Conservation (phyloP, 371 early-diverging fungal genomes). For the Dentiscutata heterogama region DNA sequence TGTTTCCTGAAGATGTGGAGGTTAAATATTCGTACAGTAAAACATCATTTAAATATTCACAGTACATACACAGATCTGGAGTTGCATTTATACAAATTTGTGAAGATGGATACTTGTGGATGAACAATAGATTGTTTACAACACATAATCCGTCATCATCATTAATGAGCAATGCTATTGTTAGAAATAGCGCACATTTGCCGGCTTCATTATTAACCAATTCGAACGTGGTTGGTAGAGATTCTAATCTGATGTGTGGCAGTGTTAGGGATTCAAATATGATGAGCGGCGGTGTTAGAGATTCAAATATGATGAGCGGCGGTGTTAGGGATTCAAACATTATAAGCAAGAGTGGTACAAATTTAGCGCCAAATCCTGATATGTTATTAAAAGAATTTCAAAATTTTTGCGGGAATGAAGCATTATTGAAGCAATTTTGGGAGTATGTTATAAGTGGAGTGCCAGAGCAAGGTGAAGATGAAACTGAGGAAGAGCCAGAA, state of each 20-base stretch:
- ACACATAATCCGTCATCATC: slow-evolving; percentile 56
- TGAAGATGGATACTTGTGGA: slow-evolving; percentile 88
- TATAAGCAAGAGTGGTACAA: slow-evolving; percentile 44
- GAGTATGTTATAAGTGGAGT: slow-evolving; percentile 59
- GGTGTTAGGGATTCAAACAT: no score
- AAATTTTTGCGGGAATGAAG: slow-evolving; percentile 63
- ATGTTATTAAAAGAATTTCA: slow-evolving; percentile 63
- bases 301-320: no score
- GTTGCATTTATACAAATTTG: slow-evolving; percentile 93
- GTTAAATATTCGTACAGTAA: slow-evolving; percentile 78
- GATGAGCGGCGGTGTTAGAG: no score
- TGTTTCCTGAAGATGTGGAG: slow-evolving; percentile 66
- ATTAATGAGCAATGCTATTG: not conserved
- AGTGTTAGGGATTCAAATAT: no score
- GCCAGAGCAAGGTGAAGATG: slow-evolving; percentile 46
- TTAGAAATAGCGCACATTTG: no score
- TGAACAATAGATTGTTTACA: slow-evolving; percentile 85
- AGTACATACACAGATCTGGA: slow-evolving; percentile 93
- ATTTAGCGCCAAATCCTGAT: slow-evolving; percentile 61
- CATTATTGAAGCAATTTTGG: slow-evolving; percentile 70
- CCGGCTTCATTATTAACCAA: not conserved
- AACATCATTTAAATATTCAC: slow-evolving; percentile 79
- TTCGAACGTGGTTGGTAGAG: no score
- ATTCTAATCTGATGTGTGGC: no score
- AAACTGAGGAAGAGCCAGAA: not conserved